A percentile compares a stretch with the other conserved stretches of the same genome.
Evolutionary conservation across 805 yeast species (phyloP).

Genomic region (Suhomyces sp.): DNA sequence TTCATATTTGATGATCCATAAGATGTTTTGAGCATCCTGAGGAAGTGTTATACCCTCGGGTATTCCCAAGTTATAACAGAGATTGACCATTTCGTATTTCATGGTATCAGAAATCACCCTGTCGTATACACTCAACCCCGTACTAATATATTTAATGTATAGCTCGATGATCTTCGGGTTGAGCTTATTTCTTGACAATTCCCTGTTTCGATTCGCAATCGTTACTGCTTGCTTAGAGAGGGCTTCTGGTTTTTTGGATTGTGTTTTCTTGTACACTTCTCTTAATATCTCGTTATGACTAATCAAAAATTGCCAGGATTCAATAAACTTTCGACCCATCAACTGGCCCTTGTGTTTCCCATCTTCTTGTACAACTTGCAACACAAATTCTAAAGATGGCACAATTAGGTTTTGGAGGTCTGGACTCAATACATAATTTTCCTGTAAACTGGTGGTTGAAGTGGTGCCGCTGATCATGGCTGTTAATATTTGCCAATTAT

Average conservation of each 20-base stretch:
- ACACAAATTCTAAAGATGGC: constrained; percentile 29
- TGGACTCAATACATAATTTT: constrained; percentile 1
- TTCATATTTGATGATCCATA: constrained; percentile 25
- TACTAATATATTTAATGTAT: constrained; percentile 28
- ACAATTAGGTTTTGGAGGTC: constrained; percentile 19
- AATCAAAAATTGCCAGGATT: constrained; percentile 38
- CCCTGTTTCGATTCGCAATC: constrained; percentile 2
- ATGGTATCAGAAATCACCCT: constrained; percentile 38
- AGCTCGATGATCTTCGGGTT: constrained; percentile 21
- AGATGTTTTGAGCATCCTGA: constrained; percentile 24
- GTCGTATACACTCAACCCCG: constrained; percentile 40
- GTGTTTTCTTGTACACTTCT: background rate
- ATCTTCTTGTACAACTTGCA: constrained; percentile 28
- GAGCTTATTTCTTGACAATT: constrained; percentile 12
- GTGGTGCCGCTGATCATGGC: constrained; percentile 18
- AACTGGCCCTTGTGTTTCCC: constrained; percentile 43
- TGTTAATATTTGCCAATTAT: constrained; percentile 32
- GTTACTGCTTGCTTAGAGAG: background rate
- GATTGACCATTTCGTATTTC: constrained; percentile 34
- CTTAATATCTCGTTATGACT: background rate
- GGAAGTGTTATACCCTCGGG: constrained; percentile 16
- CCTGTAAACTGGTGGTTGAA: constrained; percentile 11
- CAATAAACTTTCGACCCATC: constrained; percentile 44
- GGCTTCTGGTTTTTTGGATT: background rate
- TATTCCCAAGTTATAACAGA: constrained; percentile 29